These are phyloP conservation scores for Hypoxylon fuscum DNA, from an alignment of 495 filamentous ascomycete genomes.

Conservation along the genomic window DNA sequence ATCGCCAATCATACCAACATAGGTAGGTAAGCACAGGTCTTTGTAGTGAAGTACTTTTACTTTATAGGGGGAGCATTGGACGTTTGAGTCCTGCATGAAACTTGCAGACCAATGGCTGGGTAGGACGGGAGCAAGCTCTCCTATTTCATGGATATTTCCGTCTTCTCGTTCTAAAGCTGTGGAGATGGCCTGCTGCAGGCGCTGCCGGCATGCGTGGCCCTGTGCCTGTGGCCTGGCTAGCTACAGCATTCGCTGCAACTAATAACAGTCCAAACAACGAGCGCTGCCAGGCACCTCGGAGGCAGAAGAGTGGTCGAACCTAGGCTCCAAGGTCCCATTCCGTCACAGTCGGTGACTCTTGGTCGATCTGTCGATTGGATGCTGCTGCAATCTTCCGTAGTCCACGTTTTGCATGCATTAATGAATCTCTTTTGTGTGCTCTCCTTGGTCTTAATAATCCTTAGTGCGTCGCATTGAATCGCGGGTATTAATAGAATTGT, in stretches of 20 bases:
- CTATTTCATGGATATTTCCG: not conserved
- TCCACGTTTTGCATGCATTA: slow-evolving; percentile 22
- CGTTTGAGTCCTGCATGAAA: not conserved
- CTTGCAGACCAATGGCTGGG: slow-evolving; percentile 3
- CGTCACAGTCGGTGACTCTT: not conserved
- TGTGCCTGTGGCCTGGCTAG: slow-evolving; percentile 35
- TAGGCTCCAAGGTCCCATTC: not conserved
- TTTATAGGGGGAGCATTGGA: not conserved
- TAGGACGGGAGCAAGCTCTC: slow-evolving; percentile 5
- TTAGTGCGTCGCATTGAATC: slow-evolving; percentile 3
- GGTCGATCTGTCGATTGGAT: slow-evolving; percentile 1
- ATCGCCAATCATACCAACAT: slow-evolving; percentile 1
- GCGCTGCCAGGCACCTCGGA: slow-evolving; percentile 6
- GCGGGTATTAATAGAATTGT: slow-evolving; percentile 11
- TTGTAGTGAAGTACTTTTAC: slow-evolving; percentile 1
- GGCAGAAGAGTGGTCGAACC: slow-evolving; percentile 3
- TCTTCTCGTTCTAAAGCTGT: slow-evolving; percentile 8
- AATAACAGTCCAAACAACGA: slow-evolving; percentile 4
- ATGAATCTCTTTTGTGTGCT: slow-evolving; percentile 15
- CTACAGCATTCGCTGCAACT: slow-evolving; percentile 27
- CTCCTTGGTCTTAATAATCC: not conserved
- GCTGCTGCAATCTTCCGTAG: slow-evolving; percentile 18
- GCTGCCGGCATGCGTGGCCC: slow-evolving; percentile 35
- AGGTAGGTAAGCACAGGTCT: not conserved
- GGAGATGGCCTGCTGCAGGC: slow-evolving; percentile 18